Base-by-base conservation (phyloP, 2,329 filamentous ascomycete species). In the Colletotrichum sp. region DNA sequence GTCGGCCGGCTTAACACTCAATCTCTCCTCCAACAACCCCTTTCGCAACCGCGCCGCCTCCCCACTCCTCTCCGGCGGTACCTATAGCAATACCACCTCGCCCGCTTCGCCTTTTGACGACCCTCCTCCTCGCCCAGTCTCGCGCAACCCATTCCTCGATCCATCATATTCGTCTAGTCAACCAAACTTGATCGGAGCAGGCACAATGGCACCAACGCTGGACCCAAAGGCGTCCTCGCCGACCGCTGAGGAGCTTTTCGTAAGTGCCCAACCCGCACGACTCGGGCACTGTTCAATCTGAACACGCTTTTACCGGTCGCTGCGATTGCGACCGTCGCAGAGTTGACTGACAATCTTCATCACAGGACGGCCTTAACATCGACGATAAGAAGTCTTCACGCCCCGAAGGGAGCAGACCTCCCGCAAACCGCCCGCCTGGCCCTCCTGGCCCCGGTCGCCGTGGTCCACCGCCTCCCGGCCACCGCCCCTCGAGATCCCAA, bases 21-120 rank as follows among this genome's bases (percentile, higher is more conserved):
- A 92, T 85, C 90, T 96, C 81, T 93, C 93, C 84, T 96, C 94
- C 84, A 96, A 96, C 89, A 96, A 96, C 83, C 94, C 94, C 77
- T 96, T 92, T 81, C 93, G 94, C 87, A 95, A 95, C 85, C 92
- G 93, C 81, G 92, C 93, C 78, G 88, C 89, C 49, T 95, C 93
- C 78, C 93, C 91, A 67, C 73, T 76, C 69, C 69, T 72, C 32
- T 83, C 85, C 69, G 84, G 81, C 78, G 77, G 82, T 67, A 75
- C 71, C 64, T 75, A 77, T 63, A 82, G 77, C 78, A 80, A 82
- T 80, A 87, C 82, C 80, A 81, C 82, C 80, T 84, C 85, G 83
- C 87, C 86, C 79, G 85, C 85, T 77, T 93, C 90, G 78, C 92
- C 90, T 77, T 92, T 92, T 82, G 91, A 92, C 85, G 90, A 92